Evolutionary conservation across 345 rosid genomes (phyloP).

Genomic region (Crucihimalaya himalaica): DNA sequence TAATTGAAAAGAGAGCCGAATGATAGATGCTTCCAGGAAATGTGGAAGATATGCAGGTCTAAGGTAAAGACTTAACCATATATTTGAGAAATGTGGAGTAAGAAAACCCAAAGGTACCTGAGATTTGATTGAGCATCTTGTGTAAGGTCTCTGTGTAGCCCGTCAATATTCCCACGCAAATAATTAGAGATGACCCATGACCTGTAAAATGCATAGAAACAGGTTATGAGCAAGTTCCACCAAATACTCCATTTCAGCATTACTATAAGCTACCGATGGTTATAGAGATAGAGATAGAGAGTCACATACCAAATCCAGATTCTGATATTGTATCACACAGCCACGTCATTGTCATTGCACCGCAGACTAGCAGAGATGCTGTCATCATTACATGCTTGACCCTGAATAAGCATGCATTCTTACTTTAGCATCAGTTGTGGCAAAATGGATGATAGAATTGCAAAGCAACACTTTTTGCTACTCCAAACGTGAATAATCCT

Average conservation of each 20-base stretch:
- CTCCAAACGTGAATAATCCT: conserved; percentile 10
- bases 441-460: conserved; percentile 1
- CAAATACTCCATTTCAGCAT: conserved; percentile 1
- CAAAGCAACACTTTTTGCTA: background rate
- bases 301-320: conserved; percentile 84
- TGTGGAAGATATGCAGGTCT: conserved; percentile 9
- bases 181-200: conserved; percentile 87
- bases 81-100: background rate
- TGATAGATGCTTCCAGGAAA: background rate
- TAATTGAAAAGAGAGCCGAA: background rate
- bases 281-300: background rate
- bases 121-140: conserved; percentile 88
- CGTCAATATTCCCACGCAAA: conserved; percentile 92
- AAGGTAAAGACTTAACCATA: conserved; percentile 15
- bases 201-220: conserved; percentile 55
- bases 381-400: conserved; percentile 86
- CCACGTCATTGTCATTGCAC: conserved; percentile 97
- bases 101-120: conserved; percentile 53
- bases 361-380: conserved; percentile 75
- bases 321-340: conserved; percentile 91
- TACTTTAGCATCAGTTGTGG: conserved; percentile 2
- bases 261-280: conserved; percentile 14
- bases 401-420: conserved; percentile 47
- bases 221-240: conserved; percentile 8
- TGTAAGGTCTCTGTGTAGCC: conserved; percentile 88